A percentile compares a stretch with the other conserved stretches of the same genome.
phyloP scores from a whole-genome alignment of 345 rosid genomes.

The Hypericum androsaemum region DNA sequence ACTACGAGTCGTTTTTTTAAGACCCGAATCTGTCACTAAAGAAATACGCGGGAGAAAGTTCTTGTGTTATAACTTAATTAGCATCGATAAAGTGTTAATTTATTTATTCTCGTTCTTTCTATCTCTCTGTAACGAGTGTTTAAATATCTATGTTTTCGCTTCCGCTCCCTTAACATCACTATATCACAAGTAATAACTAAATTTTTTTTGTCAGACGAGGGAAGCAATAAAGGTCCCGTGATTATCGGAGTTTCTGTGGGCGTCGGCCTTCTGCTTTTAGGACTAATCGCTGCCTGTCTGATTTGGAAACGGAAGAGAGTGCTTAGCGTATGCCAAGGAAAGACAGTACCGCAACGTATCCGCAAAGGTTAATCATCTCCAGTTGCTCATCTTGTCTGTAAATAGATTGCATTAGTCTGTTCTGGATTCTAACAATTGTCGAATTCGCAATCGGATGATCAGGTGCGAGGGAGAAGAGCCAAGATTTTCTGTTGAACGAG shows the following conservation, averaged over 20 bases:
- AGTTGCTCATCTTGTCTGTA: no score
- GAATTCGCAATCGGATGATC: background rate
- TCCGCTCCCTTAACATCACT: no score
- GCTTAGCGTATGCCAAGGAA: constrained; percentile 7
- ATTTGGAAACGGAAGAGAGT: constrained; percentile 46
- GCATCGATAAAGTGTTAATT: no score
- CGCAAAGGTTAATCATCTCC: background rate
- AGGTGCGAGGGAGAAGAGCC: constrained; percentile 52
- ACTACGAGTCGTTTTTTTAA: no score
- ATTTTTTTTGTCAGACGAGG: constrained; percentile 29
- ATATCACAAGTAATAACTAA: background rate
- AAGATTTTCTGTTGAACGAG: constrained; percentile 47
- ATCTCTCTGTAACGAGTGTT: no score
- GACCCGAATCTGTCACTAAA: no score
- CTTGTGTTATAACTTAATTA: no score
- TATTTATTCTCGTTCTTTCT: no score
- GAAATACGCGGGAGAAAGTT: no score
- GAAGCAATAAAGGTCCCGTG: constrained; percentile 12
- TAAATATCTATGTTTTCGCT: no score
- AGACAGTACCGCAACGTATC: constrained; percentile 28
- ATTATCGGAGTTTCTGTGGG: constrained; percentile 44
- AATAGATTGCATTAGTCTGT: no score
- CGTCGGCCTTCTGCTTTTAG: constrained; percentile 30
- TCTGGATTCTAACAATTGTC: background rate
- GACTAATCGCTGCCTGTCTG: constrained; percentile 15